Evolutionary conservation across 768 basidiomycete species (phyloP), one percentile per base, ranked within the genome.

Genomic region (Phlegmacium glaucopus): DNA sequence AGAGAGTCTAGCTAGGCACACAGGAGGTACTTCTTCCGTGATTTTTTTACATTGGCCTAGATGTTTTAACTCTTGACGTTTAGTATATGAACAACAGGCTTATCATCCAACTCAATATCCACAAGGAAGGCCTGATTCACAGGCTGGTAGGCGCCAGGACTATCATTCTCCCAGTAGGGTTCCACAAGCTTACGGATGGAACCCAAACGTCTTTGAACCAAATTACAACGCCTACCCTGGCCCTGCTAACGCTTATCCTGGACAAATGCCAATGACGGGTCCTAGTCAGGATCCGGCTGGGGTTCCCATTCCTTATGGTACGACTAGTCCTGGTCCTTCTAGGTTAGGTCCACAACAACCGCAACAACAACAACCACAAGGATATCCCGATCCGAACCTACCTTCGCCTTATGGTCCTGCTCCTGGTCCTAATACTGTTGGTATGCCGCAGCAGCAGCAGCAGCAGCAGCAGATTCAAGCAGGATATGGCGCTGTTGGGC

Each of bases 1-100:
- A 61, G 91, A 93, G 51, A 89, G 86, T 57, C 69, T 93, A 26
- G 84, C 88, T 4, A 73, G 85, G 48, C 85, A 90, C 57, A 75
- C 80, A 9, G 83, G 78, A 40, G 72, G 85, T 85, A 61, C 42
- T 73, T 64, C 6, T 44, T 26, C 35, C 17, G 39, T 39, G n/a
- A n/a, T 41, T 27, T 7, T 42, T 7, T 28, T 25, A 44, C 40
- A 7, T 17, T 25, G 11, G 10, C 18, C 36, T 32, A 12, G 36
- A 6, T 46, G 15, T 50, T 16, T 25, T 37, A 39, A 41, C 47
- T 36, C 51, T 18, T 17, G 38, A 25, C 12, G n/a, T 41, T 4
- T 35, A 84, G 81, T 79, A 29, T 85, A 87, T 58, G 83, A 86
- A 17, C 71, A 72, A 46, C 57, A 56, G 29, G 47, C 48, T 22